Evolutionary conservation across 1,284 basidiomycete species (phyloP), one percentile per base, ranked within the genome.

Genomic region (Neonothopanus nambi): DNA sequence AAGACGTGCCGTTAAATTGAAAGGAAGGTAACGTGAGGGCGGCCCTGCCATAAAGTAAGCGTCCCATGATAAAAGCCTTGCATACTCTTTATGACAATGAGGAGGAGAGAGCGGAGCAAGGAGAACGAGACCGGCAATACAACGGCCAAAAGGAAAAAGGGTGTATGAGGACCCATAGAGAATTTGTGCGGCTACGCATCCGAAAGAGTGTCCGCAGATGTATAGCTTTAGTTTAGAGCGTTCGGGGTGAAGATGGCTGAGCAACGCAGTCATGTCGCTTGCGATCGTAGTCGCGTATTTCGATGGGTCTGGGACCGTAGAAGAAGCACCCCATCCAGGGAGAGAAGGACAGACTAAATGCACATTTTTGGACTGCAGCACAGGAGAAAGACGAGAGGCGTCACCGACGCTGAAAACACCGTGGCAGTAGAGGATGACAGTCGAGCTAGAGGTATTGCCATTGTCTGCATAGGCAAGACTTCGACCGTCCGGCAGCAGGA

Each of bases 241-340:
- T 17, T 73, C 64, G 1, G 78, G 75, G 58, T 83, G 80, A 20
- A 82, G 70, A 59, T 80, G 75, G 20, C 70, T 67, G 46, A 85
- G 70, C 36, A 85, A 68, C 7, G 72, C 65, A 1, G 73, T 72
- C 52, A 78, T 73, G 58, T 81, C 80, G 37, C 66, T 57, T 20
- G 71, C 69, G 52, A 85, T 66, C n/a, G 70, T 71, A n/a, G 69
- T 62, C 44, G 74, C 59, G 59, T 77, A 84, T 2, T 72, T 57
- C 0, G 62, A 61, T 6, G 67, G 56, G 5, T 67, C 54, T 3
- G 62, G 60, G 0, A 73, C 64, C 2, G 78, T 71, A 0, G 81
- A 80, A 1, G 82, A 77, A 41, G 70, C 69, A 1, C 80, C 74
- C 79, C 81, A 83, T 3, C 81, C 82, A 9, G 80, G 76, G 18